Base-by-base conservation (phyloP, 352 stramenopile species). In the Phytophthora pisi region DNA sequence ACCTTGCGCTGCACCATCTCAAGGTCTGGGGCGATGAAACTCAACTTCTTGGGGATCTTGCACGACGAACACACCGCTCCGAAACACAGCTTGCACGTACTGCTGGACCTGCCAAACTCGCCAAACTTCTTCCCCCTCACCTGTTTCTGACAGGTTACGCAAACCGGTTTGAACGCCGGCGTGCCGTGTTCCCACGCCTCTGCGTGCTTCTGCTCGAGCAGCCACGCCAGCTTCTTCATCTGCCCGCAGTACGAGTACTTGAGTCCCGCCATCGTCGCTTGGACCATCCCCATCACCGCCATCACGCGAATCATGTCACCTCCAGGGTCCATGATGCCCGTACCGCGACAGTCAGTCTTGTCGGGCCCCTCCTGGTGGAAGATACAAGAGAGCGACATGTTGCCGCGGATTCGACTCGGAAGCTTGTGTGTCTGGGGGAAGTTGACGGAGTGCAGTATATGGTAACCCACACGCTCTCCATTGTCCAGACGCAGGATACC, bases 341-440 rank as follows among this genome's bases (percentile, higher is more conserved):
- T 57, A 0, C 57, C 67, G 15, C 36, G 45, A 16, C 57, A 68
- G 18, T 75, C 67, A 4, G 64, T 70, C 38, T 24, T 30, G 40
- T 70, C 64, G 0, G 51, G 23, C 4, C 46, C 62, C 30, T 63
- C 51, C 30, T 75, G 62, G 46, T 69, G 68, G 58, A 77, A 82
- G 23, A 82, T 51, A 4, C 45, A 68, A 28, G 70, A 77, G 18
- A 81, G 64, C 1, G 77, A 82, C 30, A 85, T 75, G 51, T 81
- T 82, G 36, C 74, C 77, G 6, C 77, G 67, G 2, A 74, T 42
- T 20, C 64, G 64, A 30, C 45, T 40, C 3, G 67, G 67, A 0
- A 70, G 51, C 10, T 75, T 36, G 15, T 70, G 66, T 1, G 55
- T 64, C 28, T 68, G 43, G 8, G 61, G 67, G 9, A 75, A 71